phyloP scores from a whole-genome alignment of 2,329 filamentous ascomycete species.

The Myrmaecium sp. region DNA sequence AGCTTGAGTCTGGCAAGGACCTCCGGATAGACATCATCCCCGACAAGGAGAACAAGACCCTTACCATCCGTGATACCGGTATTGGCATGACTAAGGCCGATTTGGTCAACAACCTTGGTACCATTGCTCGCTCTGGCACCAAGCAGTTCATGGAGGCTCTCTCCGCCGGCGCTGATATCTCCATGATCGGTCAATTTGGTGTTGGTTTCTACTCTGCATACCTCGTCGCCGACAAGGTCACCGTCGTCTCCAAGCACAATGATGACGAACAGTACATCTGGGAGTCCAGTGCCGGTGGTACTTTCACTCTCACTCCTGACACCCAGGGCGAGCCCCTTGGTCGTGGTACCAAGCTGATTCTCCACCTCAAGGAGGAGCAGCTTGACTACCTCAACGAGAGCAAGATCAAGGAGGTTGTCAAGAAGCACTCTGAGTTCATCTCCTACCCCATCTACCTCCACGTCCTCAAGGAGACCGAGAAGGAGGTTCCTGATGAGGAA shows the following conservation, averaged over 20 bases:
- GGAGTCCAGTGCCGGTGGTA: constrained; percentile 95
- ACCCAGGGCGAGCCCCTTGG: constrained; percentile 81
- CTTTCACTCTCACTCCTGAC: constrained; percentile 84
- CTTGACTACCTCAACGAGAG: constrained; percentile 93
- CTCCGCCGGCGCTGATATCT: constrained; percentile 94
- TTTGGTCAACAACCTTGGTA: constrained; percentile 99
- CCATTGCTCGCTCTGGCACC: constrained; percentile 95
- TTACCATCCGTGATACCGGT: constrained; percentile 94
- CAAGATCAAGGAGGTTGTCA: constrained; percentile 99
- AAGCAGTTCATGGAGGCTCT: constrained; percentile 99
- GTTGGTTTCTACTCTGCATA: constrained; percentile 99
- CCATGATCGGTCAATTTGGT: constrained; percentile 99
- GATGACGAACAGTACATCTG: constrained; percentile 99
- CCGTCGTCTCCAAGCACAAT: constrained; percentile 96
- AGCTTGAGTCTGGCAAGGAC: constrained; percentile 95
- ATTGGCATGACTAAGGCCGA: constrained; percentile 99
- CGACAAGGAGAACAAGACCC: constrained; percentile 91
- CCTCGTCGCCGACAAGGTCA: constrained; percentile 93
- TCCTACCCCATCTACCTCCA: constrained; percentile 99
- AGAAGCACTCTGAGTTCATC: constrained; percentile 99
- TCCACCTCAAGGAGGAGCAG: constrained; percentile 99
- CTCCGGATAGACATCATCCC: constrained; percentile 98
- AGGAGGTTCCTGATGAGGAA: constrained; percentile 93
- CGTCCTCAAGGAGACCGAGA: constrained; percentile 98
- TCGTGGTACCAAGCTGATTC: constrained; percentile 93